phyloP scores from a whole-genome alignment of 1,284 basidiomycete genomes.

The Ganoderma sp. region DNA sequence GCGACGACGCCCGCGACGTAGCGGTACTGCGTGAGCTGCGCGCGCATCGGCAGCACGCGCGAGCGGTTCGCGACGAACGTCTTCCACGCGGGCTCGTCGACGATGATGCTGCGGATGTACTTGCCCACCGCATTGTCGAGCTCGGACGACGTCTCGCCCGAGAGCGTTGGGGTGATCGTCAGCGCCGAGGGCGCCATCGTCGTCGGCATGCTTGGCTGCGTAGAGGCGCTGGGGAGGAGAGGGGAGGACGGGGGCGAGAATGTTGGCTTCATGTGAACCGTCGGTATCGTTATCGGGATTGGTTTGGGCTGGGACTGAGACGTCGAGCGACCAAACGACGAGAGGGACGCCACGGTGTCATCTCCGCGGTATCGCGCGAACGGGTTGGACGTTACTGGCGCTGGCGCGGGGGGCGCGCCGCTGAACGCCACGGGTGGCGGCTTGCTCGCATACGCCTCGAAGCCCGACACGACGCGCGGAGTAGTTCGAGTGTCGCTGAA shows the following conservation, averaged over 20 bases:
- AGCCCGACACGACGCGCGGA: slow-evolving; percentile 10
- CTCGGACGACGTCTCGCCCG: slow-evolving; percentile 24
- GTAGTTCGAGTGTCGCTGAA: slow-evolving; percentile 18
- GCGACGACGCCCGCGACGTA: slow-evolving; percentile 41
- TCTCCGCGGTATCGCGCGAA: slow-evolving; percentile 23
- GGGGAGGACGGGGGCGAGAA: slow-evolving; percentile 15
- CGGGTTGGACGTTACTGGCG: background rate
- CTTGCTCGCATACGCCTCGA: slow-evolving; percentile 18
- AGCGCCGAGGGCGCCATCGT: slow-evolving; percentile 27
- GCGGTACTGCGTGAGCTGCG: slow-evolving; percentile 38
- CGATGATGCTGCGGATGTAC: slow-evolving; percentile 35
- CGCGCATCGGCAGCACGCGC: slow-evolving; percentile 33
- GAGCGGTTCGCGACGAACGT: slow-evolving; percentile 34
- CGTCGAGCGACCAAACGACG: slow-evolving; percentile 18
- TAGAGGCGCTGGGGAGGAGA: background rate
- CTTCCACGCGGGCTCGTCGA: slow-evolving; percentile 34
- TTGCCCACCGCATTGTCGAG: slow-evolving; percentile 33
- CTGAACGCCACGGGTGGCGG: background rate
- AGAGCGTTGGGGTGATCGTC: slow-evolving; percentile 23
- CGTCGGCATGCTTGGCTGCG: background rate
- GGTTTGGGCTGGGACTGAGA: slow-evolving; percentile 10
- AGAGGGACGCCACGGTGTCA: background rate
- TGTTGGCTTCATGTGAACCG: slow-evolving; percentile 7
- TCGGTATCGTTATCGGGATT: slow-evolving; percentile 5
- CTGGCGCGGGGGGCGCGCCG: background rate